Evolutionary conservation across 495 filamentous ascomycete species (phyloP).

Genomic region (Penicillium canescens): DNA sequence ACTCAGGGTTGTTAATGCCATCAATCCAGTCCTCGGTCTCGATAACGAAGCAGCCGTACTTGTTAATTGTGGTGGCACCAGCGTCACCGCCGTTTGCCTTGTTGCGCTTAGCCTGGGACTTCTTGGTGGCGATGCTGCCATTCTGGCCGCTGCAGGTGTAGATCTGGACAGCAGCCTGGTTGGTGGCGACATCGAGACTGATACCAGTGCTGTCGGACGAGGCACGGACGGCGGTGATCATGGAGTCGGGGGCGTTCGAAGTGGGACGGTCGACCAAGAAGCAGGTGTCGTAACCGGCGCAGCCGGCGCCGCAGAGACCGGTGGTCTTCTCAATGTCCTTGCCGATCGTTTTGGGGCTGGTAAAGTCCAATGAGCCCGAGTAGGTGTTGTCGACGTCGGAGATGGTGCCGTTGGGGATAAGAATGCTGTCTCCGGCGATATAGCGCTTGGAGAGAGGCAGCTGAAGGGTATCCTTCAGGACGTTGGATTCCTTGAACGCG

Average conservation of each 20-base stretch:
- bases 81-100: slow-evolving; percentile 37
- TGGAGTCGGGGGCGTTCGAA: slow-evolving; percentile 59
- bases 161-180: slow-evolving; percentile 78
- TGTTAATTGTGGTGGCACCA: slow-evolving; percentile 43
- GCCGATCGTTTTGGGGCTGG: slow-evolving; percentile 73
- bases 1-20: slow-evolving; percentile 77
- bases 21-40: slow-evolving; percentile 70
- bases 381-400: slow-evolving; percentile 57
- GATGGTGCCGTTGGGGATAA: slow-evolving; percentile 78
- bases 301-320: slow-evolving; percentile 68
- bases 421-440: slow-evolving; percentile 70
- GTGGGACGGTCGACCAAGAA: slow-evolving; percentile 67
- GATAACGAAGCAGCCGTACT: slow-evolving; percentile 75
- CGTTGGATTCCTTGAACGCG: slow-evolving; percentile 65
- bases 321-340: slow-evolving; percentile 59
- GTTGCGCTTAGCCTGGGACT: slow-evolving; percentile 52
- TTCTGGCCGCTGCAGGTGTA: slow-evolving; percentile 75
- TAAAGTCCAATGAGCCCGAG: slow-evolving; percentile 73
- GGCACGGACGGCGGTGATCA: slow-evolving; percentile 62
- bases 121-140: slow-evolving; percentile 57
- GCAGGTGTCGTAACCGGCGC: slow-evolving; percentile 77
- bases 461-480: slow-evolving; percentile 73
- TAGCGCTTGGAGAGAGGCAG: slow-evolving; percentile 71
- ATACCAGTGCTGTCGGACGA: slow-evolving; percentile 65
- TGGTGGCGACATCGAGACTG: slow-evolving; percentile 67